A percentile compares a stretch with the other conserved stretches of the same genome.
phyloP scores from a whole-genome alignment of 106 monocot genomes.

The Alisma plantagoaquatica region DNA sequence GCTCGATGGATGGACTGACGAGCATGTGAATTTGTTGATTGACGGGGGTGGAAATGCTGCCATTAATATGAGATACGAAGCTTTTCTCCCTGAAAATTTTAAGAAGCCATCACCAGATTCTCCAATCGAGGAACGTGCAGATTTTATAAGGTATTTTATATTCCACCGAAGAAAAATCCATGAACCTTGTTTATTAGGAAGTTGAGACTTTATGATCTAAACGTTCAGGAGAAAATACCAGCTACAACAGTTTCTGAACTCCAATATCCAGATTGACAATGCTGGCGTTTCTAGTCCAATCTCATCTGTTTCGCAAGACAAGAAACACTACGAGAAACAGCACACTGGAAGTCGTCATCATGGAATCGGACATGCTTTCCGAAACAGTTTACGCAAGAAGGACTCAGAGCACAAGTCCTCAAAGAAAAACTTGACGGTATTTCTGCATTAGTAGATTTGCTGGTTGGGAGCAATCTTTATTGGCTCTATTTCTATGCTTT shows the following conservation, averaged over 20 bases:
- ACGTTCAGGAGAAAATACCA: slow-evolving; percentile 70
- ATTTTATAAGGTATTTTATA: slow-evolving; percentile 54
- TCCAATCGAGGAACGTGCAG: slow-evolving; percentile 48
- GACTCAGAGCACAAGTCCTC: slow-evolving; percentile 41
- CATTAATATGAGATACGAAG: slow-evolving; percentile 69
- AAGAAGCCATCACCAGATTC: slow-evolving; percentile 58
- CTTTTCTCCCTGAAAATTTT: slow-evolving; percentile 43
- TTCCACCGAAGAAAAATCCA: neutral
- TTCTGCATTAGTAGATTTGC: neutral
- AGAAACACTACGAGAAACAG: slow-evolving; percentile 39
- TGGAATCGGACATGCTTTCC: slow-evolving; percentile 40
- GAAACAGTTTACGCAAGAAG: slow-evolving; percentile 51
- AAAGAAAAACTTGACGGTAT: slow-evolving; percentile 41
- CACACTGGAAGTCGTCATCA: slow-evolving; percentile 25
- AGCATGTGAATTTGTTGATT: slow-evolving; percentile 54
- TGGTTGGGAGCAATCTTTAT: neutral
- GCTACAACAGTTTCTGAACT: slow-evolving; percentile 40
- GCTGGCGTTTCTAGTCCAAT: neutral
- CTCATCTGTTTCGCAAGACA: neutral
- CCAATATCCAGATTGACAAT: slow-evolving; percentile 9
- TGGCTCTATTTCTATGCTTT: neutral
- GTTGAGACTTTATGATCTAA: neutral
- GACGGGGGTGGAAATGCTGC: slow-evolving; percentile 55
- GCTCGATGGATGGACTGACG: slow-evolving; percentile 72
- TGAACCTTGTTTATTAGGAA: neutral